Percentiles rank a stretch among this genome's conserved stretches.
Evolutionary conservation across 1,139 yeast genomes (phyloP).

Genomic region (Hemisphaericaspora lyxosophila): DNA sequence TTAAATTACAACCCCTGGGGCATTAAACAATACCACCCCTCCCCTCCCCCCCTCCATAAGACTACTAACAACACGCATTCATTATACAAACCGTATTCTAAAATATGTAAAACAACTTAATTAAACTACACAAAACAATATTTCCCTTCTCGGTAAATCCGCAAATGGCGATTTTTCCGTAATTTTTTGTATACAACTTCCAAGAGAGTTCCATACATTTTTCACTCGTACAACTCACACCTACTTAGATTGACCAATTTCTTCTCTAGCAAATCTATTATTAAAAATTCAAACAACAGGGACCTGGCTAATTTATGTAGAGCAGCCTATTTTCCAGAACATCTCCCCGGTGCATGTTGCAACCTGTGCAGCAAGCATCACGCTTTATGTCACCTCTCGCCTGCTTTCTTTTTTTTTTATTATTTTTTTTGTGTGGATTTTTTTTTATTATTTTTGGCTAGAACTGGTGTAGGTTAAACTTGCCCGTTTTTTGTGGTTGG

Average conservation of each 20-base stretch:
- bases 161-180: too few relatives aligned
- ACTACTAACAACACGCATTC: too few relatives aligned
- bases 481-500: neutral
- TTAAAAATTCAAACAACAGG: neutral
- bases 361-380: neutral
- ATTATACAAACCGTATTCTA: too few relatives aligned
- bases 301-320: neutral
- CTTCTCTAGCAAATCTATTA: neutral
- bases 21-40: too few relatives aligned
- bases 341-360: too few relatives aligned
- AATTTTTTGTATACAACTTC: conserved; percentile 2
- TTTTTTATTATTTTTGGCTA: conserved; percentile 2
- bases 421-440: conserved; percentile 1
- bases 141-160: too few relatives aligned
- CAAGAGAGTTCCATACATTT: neutral
- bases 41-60: too few relatives aligned
- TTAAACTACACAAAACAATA: neutral
- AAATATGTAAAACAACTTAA: neutral
- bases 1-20: too few relatives aligned
- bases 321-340: neutral
- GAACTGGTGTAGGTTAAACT: neutral
- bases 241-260: neutral
- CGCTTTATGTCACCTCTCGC: neutral
- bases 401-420: conserved; percentile 2
- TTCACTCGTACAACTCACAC: neutral